Base-by-base conservation (phyloP, 345 rosid species). In the Syzygium jambos region DNA sequence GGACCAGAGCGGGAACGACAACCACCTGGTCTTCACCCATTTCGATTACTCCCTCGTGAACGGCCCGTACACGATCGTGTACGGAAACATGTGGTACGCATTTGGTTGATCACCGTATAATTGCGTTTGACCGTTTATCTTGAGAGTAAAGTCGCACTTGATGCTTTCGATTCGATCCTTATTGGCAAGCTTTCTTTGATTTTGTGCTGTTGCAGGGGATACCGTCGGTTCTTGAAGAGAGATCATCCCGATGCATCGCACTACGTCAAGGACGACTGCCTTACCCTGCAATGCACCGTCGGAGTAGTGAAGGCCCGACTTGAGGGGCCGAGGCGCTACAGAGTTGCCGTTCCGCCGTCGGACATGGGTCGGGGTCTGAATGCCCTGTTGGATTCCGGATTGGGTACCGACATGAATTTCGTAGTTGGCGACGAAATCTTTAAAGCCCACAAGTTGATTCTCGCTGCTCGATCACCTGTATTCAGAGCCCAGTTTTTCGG, bases 401-500 rank as follows among this genome's bases (percentile, higher is more conserved):
- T 92, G 90, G 98, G 97, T 22, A 94, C 96, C 59, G 98, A 98
- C 90, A 86, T 98, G 86, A 89, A 77, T 89, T 95, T 98, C 63
- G 92, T 93, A 89, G 97, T 98, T 85, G 96, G 96, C 4, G 96
- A 95, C 85, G 97, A 96, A 92, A 92, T 90, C 14, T 95, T 91
- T 90, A 94, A 91, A 91, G 99, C 99, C 84, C 99, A 96, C 85
- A 98, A 95, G 87, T 89, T 96, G 91, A 92, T 98, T 84, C 98
- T 98, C 54, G 97, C 98, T 12, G 97, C 98, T 77, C 98, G 99
- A 46, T 96, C 99, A 7, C 98, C 96, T 30, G 99, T 98, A 55
- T 98, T 98, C 88, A 93, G 93, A 92, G 99, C 99, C 25, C 99
- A 96, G 51, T 96, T 96, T 90, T 96, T 93, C 88, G 98, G 99